Percentiles rank a stretch among this genome's conserved stretches.
These are phyloP conservation scores for Nakazawaea wickerhamii DNA, from an alignment of 805 yeast genomes.

Conservation along the genomic window DNA sequence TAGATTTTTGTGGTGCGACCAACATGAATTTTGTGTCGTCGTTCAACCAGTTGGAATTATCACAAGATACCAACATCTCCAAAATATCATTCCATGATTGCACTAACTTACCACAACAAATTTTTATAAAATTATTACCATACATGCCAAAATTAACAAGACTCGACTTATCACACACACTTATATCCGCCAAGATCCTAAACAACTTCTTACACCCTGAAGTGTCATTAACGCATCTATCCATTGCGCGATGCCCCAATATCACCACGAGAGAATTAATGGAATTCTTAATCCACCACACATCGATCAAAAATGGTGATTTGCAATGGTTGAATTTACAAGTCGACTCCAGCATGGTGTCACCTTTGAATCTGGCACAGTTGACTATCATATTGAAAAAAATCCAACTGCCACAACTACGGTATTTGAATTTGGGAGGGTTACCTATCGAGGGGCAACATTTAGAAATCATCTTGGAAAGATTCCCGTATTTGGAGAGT, in stretches of 20 bases:
- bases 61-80: slow-evolving; percentile 24
- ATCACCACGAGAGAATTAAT: slow-evolving; percentile 68
- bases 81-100: slow-evolving; percentile 83
- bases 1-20: slow-evolving; percentile 89
- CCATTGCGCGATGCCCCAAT: slow-evolving; percentile 59
- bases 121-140: slow-evolving; percentile 53
- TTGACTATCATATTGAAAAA: slow-evolving; percentile 38
- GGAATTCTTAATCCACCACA: slow-evolving; percentile 66
- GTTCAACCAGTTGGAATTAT: slow-evolving; percentile 39
- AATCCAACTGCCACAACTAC: slow-evolving; percentile 37
- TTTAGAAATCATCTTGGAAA: slow-evolving; percentile 31
- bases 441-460: slow-evolving; percentile 38
- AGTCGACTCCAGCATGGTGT: slow-evolving; percentile 47
- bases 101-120: slow-evolving; percentile 61
- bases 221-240: slow-evolving; percentile 67
- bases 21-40: slow-evolving; percentile 56
- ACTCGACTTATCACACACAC: slow-evolving; percentile 78
- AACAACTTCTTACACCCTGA: slow-evolving; percentile 44
- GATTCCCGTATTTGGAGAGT: slow-evolving; percentile 36
- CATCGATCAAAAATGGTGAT: slow-evolving; percentile 41
- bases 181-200: slow-evolving; percentile 60
- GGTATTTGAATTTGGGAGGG: slow-evolving; percentile 48
- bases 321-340: slow-evolving; percentile 49
- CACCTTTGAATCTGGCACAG: slow-evolving; percentile 41
- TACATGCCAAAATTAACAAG: slow-evolving; percentile 52